Base-by-base conservation (phyloP, 305 asterid genomes). In the Ajuga reptans region DNA sequence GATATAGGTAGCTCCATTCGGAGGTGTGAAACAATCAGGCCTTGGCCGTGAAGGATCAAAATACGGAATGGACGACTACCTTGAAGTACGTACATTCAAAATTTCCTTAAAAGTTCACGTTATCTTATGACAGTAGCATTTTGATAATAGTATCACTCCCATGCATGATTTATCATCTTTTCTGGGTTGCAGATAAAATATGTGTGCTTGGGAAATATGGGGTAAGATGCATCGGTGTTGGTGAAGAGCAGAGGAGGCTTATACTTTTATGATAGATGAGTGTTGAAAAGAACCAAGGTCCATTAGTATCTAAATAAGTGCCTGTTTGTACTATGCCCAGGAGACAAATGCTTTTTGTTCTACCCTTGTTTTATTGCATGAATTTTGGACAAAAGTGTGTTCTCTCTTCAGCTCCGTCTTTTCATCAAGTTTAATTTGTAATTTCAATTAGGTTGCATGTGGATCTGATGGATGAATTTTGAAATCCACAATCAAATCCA, bases 21-120 rank as follows among this genome's bases (percentile, higher is more conserved):
- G 98, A 34, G 98, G 99, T 7, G 73, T 91, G 85, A 94, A 94
- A 75, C 95, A 94, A 76, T 94, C 97, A 9, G 99, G 96, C 51
- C 95, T 94, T 72, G 99, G 99, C 67, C 93, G 97, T 11, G 98
- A 91, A 84, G 99, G 99, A 75, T 94, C 99, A 24, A 91, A 91
- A 72, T 94, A 94, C 9, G 99, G 98, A 75, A 78, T 91, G 84
- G 98, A 94, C 67, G 99, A 94, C 57, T 94, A 83, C 78, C 82
- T 91, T 21, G 99, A 94, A 74, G 98, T 92, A 81, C 6, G 81
- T 79, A 65, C 8, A 69, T 36, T 51, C n/a, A 7, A 2, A 21
- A 43, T 18, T 36, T 17, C 9, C 15, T 6, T 17, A 6, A 43
- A 9, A 9, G 4, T 34, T 17, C 9, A 3, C 9, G 6, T 43